These are phyloP conservation scores for Phialemonium atrogriseum DNA, from an alignment of 2,329 filamentous ascomycete species.

Conservation along the genomic window DNA sequence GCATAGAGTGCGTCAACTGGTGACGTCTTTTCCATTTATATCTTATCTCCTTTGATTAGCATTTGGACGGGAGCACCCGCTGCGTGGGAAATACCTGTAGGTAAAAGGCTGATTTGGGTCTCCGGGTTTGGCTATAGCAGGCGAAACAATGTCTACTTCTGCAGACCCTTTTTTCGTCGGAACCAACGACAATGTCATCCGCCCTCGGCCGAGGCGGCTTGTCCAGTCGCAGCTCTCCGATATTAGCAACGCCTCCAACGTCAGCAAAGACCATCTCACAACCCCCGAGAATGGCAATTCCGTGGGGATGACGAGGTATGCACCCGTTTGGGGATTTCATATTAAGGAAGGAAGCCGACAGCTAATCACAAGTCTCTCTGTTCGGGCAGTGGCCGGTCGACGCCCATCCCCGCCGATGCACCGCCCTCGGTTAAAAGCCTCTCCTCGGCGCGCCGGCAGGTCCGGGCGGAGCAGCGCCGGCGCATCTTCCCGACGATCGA, in stretches of 20 bases:
- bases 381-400: slow-evolving; percentile 62
- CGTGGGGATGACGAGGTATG: slow-evolving; percentile 39
- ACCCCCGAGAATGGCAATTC: slow-evolving; percentile 22
- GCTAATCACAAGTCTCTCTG: slow-evolving; percentile 9
- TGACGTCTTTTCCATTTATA: no score
- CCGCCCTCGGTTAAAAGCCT: slow-evolving; percentile 86
- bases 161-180: background rate
- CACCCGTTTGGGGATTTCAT: no score
- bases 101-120: no score
- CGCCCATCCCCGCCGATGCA: slow-evolving; percentile 78
- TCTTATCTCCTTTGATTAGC: no score
- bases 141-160: slow-evolving; percentile 1
- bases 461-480: slow-evolving; percentile 70
- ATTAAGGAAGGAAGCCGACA: no score
- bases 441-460: slow-evolving; percentile 75
- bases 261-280: slow-evolving; percentile 27
- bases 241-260: slow-evolving; percentile 27
- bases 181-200: slow-evolving; percentile 11
- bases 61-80: no score
- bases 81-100: no score
- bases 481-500: slow-evolving; percentile 90
- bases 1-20: no score
- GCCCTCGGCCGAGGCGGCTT: slow-evolving; percentile 41
- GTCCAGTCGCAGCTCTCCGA: slow-evolving; percentile 38
- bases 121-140: no score